phyloP scores from a whole-genome alignment of 108 stramenopile species.

The Fistulifera pelliculosa region DNA sequence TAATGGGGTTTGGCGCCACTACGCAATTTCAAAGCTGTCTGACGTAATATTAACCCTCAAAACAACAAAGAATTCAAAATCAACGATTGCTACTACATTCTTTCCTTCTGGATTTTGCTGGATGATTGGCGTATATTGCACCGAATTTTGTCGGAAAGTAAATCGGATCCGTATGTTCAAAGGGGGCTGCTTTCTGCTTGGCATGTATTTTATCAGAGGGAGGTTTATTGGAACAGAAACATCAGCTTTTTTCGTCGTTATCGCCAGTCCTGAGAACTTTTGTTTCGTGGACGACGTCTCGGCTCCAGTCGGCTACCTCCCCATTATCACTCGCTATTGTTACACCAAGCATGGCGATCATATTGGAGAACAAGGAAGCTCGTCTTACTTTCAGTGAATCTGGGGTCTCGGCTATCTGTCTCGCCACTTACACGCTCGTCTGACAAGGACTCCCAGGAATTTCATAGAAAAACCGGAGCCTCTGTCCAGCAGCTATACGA shows the following conservation, averaged over 20 bases:
- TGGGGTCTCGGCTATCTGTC: conserved; percentile 72
- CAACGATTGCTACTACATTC: conserved; percentile 11
- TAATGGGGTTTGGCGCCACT: conserved; percentile 59
- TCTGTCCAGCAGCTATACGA: conserved; percentile 88
- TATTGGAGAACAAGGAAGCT: conserved; percentile 36
- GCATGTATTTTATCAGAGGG: conserved; percentile 54
- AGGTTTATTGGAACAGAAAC: conserved; percentile 35
- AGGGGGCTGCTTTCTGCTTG: conserved; percentile 55
- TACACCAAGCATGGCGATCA: conserved; percentile 51
- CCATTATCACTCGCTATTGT: conserved; percentile 45
- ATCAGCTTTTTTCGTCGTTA: conserved; percentile 5
- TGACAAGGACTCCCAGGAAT: neutral
- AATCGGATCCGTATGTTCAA: conserved; percentile 55
- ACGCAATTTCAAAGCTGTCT: conserved; percentile 54
- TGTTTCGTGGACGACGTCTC: conserved; percentile 61
- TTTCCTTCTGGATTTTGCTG: conserved; percentile 30
- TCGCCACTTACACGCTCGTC: conserved; percentile 35
- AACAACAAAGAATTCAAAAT: conserved; percentile 20
- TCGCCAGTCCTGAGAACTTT: conserved; percentile 27
- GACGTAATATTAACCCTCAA: conserved; percentile 44
- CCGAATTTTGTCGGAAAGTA: conserved; percentile 46
- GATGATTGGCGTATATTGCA: conserved; percentile 72
- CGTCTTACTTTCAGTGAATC: conserved; percentile 39
- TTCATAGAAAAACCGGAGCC: conserved; percentile 7
- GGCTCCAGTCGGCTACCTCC: conserved; percentile 43